Evolutionary conservation across 2,329 filamentous ascomycete species (phyloP), one percentile per base, ranked within the genome.

Genomic region (Sporothrix luriei): DNA sequence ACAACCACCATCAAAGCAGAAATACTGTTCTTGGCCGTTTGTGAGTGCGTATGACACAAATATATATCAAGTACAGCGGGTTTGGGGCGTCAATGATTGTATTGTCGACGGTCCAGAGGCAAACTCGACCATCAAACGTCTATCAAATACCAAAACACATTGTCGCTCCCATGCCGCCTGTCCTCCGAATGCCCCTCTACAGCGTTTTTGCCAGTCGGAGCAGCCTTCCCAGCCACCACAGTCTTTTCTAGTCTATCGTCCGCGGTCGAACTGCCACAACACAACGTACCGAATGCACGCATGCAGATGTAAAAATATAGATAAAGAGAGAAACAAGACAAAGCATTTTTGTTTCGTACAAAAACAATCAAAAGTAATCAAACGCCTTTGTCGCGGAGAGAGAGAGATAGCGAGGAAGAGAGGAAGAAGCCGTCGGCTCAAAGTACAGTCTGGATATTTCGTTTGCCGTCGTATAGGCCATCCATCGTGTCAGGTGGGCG

Each of bases 311-410:
- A 29, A 33, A 49, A 11, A 49, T 46, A n/a, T 48, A 64, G 49
- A 49, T 64, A 11, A 29, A 62, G 6, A 38, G 51, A 19, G 14
- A 13, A n/a, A 61, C 24, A 33, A 49, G 46, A 38, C 61, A 49
- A 38, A 49, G 19, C 52, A 16, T 43, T 43, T 38, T 65, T 4
- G 46, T 38, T 51, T 33, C 62, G 62, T 55, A 49, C 48, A 67
- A 67, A 52, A 67, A 43, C 16, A 67, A 55, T 43, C 14, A 55
- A 54, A 67, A 54, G 29, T 19, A 40, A 67, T 43, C 21, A 54
- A 67, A 67, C 49, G 65, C 40, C 33, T 29, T 52, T 66, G 48
- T 67, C 21, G 61, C 14, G 33, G 38, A 21, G 11, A 46, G 57
- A 11, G 40, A 43, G 40, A 43, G n/a, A 46, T n/a, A 3, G 40